Evolutionary conservation across 345 rosid genomes (phyloP).

Genomic region (Sisymbrium altissimum): DNA sequence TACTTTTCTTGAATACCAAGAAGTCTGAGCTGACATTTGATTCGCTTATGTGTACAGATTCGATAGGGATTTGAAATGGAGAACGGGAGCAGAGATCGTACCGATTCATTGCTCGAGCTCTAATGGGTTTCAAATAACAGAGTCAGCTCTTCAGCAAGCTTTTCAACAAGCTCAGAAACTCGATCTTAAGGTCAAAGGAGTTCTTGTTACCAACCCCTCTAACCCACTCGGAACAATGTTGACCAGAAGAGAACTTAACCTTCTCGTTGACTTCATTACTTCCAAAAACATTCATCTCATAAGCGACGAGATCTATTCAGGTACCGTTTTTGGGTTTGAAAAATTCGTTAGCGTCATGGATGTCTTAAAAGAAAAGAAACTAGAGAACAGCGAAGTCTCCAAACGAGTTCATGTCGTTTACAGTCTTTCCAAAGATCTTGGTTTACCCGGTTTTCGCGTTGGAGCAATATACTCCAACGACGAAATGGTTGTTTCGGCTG

Average conservation of each 20-base stretch:
- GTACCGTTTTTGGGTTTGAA: slow-evolving; percentile 62
- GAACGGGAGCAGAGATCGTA: slow-evolving; percentile 55
- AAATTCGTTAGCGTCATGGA: slow-evolving; percentile 60
- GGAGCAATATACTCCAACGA: slow-evolving; percentile 77
- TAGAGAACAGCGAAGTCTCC: slow-evolving; percentile 38
- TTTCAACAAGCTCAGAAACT: slow-evolving; percentile 52
- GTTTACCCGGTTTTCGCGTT: slow-evolving; percentile 79
- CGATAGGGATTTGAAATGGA: slow-evolving; percentile 66
- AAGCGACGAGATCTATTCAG: slow-evolving; percentile 74
- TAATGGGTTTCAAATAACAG: slow-evolving; percentile 52
- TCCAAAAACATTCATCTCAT: slow-evolving; percentile 58
- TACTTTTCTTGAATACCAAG: slow-evolving; percentile 12
- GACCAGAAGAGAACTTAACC: slow-evolving; percentile 48
- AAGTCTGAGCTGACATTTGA: neutral
- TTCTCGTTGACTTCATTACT: slow-evolving; percentile 54
- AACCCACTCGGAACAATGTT: slow-evolving; percentile 69
- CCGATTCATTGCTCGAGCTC: slow-evolving; percentile 51
- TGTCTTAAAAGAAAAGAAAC: slow-evolving; percentile 45
- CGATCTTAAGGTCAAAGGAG: slow-evolving; percentile 59
- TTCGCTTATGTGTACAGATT: slow-evolving; percentile 39
- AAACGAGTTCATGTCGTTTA: slow-evolving; percentile 62
- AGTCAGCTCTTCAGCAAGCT: slow-evolving; percentile 58
- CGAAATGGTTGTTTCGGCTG: slow-evolving; percentile 57
- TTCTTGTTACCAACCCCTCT: slow-evolving; percentile 75
- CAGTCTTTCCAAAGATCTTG: slow-evolving; percentile 74